phyloP scores from a whole-genome alignment of 83 land plant genomes.

The Diphasiastrum complanatum region DNA sequence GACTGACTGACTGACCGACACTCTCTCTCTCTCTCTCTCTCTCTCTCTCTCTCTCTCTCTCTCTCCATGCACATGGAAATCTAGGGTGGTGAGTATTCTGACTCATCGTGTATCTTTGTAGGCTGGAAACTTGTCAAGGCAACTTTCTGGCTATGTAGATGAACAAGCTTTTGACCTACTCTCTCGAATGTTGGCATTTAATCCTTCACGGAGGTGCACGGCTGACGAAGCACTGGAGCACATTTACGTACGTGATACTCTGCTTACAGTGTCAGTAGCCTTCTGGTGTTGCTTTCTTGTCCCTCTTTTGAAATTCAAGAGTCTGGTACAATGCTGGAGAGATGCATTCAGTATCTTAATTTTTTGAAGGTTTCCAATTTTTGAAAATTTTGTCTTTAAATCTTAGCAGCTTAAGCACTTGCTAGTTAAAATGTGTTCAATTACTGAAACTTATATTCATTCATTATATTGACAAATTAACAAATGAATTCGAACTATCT shows the following conservation, averaged over 20 bases:
- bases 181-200: conserved; percentile 29
- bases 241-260: conserved; percentile 24
- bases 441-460: too few relatives aligned
- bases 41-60: too few relatives aligned
- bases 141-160: conserved; percentile 17
- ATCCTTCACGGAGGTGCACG: conserved; percentile 29
- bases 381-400: not conserved
- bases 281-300: too few relatives aligned
- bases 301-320: not conserved
- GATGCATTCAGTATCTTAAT: conserved; percentile 5
- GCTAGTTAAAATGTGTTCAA: too few relatives aligned
- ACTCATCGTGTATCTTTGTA: not conserved
- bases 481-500: too few relatives aligned
- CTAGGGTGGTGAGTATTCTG: not conserved
- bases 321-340: not conserved
- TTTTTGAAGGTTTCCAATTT: not conserved
- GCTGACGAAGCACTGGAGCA: conserved; percentile 34
- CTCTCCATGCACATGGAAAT: too few relatives aligned
- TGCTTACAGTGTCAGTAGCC: not conserved
- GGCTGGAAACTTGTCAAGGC: conserved; percentile 28
- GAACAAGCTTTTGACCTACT: conserved; percentile 31
- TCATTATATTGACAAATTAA: too few relatives aligned
- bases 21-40: not conserved
- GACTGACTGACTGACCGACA: too few relatives aligned
- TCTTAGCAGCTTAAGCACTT: too few relatives aligned